Base-by-base conservation (phyloP, 345 rosid species). In the Salix arbutifolia region DNA sequence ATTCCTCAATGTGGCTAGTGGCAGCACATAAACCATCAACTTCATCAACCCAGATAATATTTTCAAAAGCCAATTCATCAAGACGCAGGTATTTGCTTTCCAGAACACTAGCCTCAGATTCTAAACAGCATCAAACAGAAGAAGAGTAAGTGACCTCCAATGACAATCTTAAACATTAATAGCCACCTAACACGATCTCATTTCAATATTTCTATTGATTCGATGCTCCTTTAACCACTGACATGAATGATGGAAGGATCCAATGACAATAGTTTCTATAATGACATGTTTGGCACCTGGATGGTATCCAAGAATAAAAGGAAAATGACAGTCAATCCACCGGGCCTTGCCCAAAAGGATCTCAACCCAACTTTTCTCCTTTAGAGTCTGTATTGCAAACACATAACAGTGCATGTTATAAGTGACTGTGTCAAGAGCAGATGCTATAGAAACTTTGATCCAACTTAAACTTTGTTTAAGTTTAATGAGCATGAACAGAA, bases 31-130 rank as follows among this genome's bases (percentile, higher is more conserved):
- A 84, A 74, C 87, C 81, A 77, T 83, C 84, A 66, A 80, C 91
- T 72, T 83, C 91, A 77, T 91, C 99, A 78, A 95, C 92, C 98
- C 99, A 96, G 60, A 80, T 75, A 76, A 92, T 74, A 60, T 86
- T 90, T 83, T 92, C 91, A 62, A 87, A 85, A 76, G 70, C 78
- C 77, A 95, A 83, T 77, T 93, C 99, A 28, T 79, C 82, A 23
- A 92, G 93, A 76, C 78, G 76, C 77, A 96, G 82, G 85, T 84
- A 96, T 74, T 84, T 82, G 76, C 70, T 82, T 58, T 74, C 82
- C 58, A 74, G 73, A 66, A 78, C 70, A 80, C 84, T 76, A 42
- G 83, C 85, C 81, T 83, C 92, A 61, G 80, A 76, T 80, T 89
- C 98, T 96, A 81, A 76, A 76, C 53, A 89, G 72, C 79, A 46